Base-by-base conservation (phyloP, 129 eudicot genomes). In the Lactuca sativa region DNA sequence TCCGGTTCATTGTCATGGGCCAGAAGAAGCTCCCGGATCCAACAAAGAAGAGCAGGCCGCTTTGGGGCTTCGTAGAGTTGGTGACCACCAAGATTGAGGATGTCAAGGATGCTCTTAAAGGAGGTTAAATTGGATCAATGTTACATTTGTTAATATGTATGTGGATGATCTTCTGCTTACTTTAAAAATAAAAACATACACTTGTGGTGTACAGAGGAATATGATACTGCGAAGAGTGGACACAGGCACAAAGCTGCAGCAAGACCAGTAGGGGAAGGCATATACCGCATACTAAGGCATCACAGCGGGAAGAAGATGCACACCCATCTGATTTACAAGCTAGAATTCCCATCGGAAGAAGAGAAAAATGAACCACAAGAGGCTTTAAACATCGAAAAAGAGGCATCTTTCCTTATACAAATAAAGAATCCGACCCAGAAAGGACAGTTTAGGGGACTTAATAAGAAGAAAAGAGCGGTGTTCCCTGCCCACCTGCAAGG, bases 231-330 rank as follows among this genome's bases (percentile, higher is more conserved):
- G 53, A 83, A 76, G 0, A 80, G 70, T 18, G 88, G 85, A 64
- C 88, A 68, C 59, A 67, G 88, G 31, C 85, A 75, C 49, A 59
- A 36, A 5, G 60, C 86, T 1, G 68, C 82, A 6, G 88, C 88
- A 15, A 80, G 88, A 56, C 75, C 88, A 30, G 52, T 83, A 44
- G 88, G 84, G 5, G 84, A 83, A 79, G 87, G 87, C 16, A 44
- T 79, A 2, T 79, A 83, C 66, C 73, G 79, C 61, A 76, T 83
- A 69, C 71, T 83, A 16, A 57, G 34, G 59, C 88, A 83, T 79
- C 75, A 69, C 41, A 41, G n/a, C 2, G 56, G 71, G 15, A 57
- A 49, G 43, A 75, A 79, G 40, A 75, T 54, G 70, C 87, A 83
- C 70, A 83, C 87, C 12, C 87, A 83, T 71, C 33, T 79, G 56